Base-by-base conservation (phyloP, 176 grass and related monocot genomes). In the Stipa capillata region DNA sequence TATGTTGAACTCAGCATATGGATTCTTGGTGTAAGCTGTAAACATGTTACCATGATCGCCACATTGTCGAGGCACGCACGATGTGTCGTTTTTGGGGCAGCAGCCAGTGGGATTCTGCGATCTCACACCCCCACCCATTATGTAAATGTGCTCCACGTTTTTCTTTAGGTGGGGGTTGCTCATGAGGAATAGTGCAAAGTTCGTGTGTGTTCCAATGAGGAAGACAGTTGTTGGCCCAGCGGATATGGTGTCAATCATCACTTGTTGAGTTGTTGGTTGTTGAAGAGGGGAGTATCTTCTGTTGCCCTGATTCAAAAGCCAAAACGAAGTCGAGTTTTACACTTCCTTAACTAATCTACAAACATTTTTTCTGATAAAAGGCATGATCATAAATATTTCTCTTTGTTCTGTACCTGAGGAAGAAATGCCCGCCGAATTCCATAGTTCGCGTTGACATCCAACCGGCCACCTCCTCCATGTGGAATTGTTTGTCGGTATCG, bases 1-100 rank as follows among this genome's bases (percentile, higher is more conserved):
- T 5, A 94, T 82, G 55, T 94, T 94, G 78, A 89, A 94, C 74
- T 94, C 92, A 0, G 88, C 92, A 67, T 86, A 86, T 17, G 92
- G 92, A 62, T 94, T 86, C 50, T 76, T 62, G 54, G 55, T 83
- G 73, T 91, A 91, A 28, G 74, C 79, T 10, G 85, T 84, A 39
- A 91, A 94, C 69, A 94, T 32, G 73, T 94, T 94, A 25, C 92
- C 92, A 18, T 74, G 83, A 54, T 91, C 79, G 21, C 79, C 92
- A 11, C 92, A 94, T 74, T 94, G 88, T 43, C 23, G 79, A 16
- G 69, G 82, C 40, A 84, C 43, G 42, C 92, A 91, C 15, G 67
- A 79, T 33, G 60, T 66, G 54, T 65, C 24, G 24, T 83, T 84
- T 31, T 65, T 51, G 0, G 69, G 63, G 68, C 92, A 94, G 52